These are phyloP conservation scores for Suillus subalutaceus DNA, from an alignment of 768 basidiomycete genomes.

Conservation along the genomic window DNA sequence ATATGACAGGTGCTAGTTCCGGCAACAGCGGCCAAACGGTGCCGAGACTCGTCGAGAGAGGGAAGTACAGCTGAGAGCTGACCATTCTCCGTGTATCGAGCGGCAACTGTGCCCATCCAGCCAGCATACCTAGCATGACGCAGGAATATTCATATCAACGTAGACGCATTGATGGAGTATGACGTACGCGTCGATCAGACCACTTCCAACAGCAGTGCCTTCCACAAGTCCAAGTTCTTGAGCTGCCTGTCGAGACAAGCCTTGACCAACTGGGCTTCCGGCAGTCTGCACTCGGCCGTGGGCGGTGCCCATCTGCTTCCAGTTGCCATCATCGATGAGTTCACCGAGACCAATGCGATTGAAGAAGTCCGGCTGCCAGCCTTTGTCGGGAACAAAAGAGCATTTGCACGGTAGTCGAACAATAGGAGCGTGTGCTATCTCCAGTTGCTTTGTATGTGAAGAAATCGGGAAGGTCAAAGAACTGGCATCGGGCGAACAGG, in stretches of 20 bases:
- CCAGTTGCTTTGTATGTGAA: slow-evolving; percentile 91
- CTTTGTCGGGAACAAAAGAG: slow-evolving; percentile 83
- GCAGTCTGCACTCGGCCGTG: slow-evolving; percentile 75
- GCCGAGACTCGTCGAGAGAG: slow-evolving; percentile 71
- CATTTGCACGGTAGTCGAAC: slow-evolving; percentile 98
- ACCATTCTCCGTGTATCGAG: slow-evolving; percentile 62
- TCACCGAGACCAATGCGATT: slow-evolving; percentile 77
- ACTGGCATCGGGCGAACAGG: slow-evolving; percentile 75
- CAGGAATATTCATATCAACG: slow-evolving; percentile 9
- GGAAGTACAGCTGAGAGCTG: slow-evolving; percentile 56
- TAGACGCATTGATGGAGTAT: background rate
- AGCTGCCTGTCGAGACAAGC: slow-evolving; percentile 78
- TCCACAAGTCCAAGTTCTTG: slow-evolving; percentile 81
- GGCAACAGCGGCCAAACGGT: slow-evolving; percentile 89
- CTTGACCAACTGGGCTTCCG: slow-evolving; percentile 81
- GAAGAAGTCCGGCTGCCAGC: slow-evolving; percentile 93
- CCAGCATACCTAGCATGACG: slow-evolving; percentile 73
- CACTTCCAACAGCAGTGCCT: slow-evolving; percentile 93
- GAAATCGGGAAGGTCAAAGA: slow-evolving; percentile 95
- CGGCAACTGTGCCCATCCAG: slow-evolving; percentile 96
- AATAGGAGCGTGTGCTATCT: slow-evolving; percentile 74
- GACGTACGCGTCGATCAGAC: slow-evolving; percentile 91
- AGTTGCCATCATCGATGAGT: slow-evolving; percentile 64
- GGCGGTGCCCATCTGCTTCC: slow-evolving; percentile 73
- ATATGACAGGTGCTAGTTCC: slow-evolving; percentile 98